Conservation (phyloP, 2,329 filamentous ascomycete species). For the Sphaceloma murrayae region DNA sequence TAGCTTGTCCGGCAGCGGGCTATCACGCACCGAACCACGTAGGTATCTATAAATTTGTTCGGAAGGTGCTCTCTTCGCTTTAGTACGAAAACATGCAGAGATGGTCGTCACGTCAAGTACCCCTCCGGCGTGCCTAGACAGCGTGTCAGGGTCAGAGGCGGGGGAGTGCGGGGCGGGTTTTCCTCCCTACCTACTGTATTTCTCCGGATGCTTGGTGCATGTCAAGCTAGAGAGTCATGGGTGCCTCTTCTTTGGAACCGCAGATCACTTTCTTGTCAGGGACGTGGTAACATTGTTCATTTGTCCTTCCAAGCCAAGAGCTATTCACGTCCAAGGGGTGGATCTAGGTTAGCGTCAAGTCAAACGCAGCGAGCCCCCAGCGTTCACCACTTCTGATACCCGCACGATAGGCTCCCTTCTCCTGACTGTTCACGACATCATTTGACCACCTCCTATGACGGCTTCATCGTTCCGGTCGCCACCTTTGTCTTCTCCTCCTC, state of each 20-base stretch:
- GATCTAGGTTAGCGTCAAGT: no score
- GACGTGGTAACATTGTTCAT: no score
- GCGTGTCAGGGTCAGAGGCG: neutral
- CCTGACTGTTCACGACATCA: no score
- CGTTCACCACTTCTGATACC: no score
- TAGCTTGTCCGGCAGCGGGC: neutral
- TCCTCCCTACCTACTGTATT: no score
- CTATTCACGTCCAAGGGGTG: no score
- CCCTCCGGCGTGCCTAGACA: slow-evolving; percentile 9
- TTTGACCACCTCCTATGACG: slow-evolving; percentile 15
- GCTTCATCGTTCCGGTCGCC: slow-evolving; percentile 11
- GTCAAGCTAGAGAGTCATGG: neutral
- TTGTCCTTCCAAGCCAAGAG: no score
- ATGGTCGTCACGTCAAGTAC: neutral
- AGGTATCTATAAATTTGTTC: slow-evolving; percentile 3
- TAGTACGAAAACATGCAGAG: slow-evolving; percentile 6
- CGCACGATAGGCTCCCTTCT: no score
- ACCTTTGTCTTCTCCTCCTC: slow-evolving; percentile 52
- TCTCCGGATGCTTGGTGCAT: slow-evolving; percentile 10
- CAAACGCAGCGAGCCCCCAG: no score
- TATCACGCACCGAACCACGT: neutral
- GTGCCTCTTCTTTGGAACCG: neutral
- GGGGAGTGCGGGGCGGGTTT: neutral
- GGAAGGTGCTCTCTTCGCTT: slow-evolving; percentile 3
- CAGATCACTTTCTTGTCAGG: no score